A percentile compares a stretch with the other conserved stretches of the same genome.
phyloP scores from a whole-genome alignment of 371 early-diverging fungal species.

The Dinochytrium kinnereticum region DNA sequence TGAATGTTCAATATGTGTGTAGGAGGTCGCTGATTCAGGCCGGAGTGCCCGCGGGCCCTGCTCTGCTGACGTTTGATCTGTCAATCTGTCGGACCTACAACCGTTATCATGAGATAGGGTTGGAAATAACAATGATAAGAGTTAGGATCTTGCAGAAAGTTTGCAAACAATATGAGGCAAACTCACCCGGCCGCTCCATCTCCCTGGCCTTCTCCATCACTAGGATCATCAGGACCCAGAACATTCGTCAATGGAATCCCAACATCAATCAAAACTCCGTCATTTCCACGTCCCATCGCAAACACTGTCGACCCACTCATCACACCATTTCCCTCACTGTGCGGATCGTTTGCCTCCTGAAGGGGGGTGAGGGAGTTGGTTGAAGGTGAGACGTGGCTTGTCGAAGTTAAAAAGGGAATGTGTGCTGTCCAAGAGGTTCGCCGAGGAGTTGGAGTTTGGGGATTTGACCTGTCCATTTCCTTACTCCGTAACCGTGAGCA shows the following conservation, averaged over 20 bases:
- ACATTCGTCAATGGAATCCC: no score
- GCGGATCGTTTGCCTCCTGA: background rate
- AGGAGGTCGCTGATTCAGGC: background rate
- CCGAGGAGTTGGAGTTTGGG: no score
- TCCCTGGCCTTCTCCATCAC: background rate
- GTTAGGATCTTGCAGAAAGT: background rate
- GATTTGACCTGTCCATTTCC: no score
- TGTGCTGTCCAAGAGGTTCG: background rate
- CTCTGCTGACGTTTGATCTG: no score
- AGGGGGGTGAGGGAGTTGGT: background rate
- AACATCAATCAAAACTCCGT: no score
- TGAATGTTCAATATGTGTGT: no score
- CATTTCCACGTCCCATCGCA: no score
- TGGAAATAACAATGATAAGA: background rate
- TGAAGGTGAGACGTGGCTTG: no score
- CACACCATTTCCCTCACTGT: background rate
- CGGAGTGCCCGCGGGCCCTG: no score
- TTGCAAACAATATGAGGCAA: background rate
- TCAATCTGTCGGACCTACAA: no score
- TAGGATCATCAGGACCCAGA: background rate
- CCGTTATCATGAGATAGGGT: no score
- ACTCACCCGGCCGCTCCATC: background rate
- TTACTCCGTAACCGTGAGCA: no score
- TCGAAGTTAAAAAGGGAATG: conserved; percentile 11
- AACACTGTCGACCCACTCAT: background rate